These are phyloP conservation scores for Colletotrichum sp. DNA, from an alignment of 2,329 filamentous ascomycete genomes.

Conservation along the genomic window DNA sequence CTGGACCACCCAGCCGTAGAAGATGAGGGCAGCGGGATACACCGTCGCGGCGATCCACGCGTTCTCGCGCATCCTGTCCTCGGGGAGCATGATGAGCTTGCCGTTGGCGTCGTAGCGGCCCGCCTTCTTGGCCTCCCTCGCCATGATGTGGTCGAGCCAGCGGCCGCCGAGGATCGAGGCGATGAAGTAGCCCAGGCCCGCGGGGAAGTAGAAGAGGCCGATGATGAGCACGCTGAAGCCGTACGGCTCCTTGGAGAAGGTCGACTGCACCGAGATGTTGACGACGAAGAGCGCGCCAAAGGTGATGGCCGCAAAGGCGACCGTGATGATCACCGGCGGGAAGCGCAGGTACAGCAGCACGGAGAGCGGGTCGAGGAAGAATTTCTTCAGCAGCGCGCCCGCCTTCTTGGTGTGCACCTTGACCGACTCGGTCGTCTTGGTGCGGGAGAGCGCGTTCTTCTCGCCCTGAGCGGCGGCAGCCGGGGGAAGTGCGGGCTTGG, in stretches of 20 bases:
- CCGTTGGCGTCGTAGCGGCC: constrained; percentile 72
- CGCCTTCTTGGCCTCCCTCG: constrained; percentile 73
- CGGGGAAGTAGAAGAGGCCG: constrained; percentile 79
- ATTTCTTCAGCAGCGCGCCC: constrained; percentile 59
- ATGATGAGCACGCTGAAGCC: constrained; percentile 71
- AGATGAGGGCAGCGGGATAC: constrained; percentile 73
- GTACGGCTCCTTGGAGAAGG: constrained; percentile 72
- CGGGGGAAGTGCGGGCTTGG: constrained; percentile 20
- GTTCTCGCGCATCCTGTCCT: constrained; percentile 85
- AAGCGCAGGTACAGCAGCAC: constrained; percentile 76
- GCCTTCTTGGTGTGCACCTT: constrained; percentile 60
- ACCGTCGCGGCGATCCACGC: constrained; percentile 76
- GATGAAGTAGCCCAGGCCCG: constrained; percentile 74
- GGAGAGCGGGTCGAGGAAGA: constrained; percentile 74
- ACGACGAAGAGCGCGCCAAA: constrained; percentile 79
- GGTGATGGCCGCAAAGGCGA: constrained; percentile 76
- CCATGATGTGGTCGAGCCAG: constrained; percentile 86
- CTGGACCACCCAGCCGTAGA: constrained; percentile 78
- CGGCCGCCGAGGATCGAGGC: constrained; percentile 73
- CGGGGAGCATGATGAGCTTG: constrained; percentile 71
- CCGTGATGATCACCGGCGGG: constrained; percentile 74
- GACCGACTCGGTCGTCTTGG: constrained; percentile 67
- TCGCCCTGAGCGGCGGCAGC: constrained; percentile 1
- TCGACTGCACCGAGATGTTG: constrained; percentile 78
- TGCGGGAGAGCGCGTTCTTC: constrained; percentile 44